Conservation (phyloP, 2,329 filamentous ascomycete genomes). For the Epichloe festucae region DNA sequence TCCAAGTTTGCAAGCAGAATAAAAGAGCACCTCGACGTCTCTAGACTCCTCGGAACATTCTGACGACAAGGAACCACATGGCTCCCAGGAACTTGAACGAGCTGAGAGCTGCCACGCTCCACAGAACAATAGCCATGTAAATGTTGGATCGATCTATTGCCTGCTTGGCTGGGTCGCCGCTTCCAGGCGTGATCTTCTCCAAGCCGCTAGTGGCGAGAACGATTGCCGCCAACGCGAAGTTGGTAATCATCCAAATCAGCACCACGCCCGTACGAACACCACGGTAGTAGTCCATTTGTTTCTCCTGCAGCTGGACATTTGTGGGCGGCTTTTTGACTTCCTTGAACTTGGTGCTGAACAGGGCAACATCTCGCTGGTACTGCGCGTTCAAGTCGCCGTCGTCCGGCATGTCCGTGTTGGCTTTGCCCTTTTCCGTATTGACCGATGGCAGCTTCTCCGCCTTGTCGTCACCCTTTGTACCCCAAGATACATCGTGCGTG, state of each 20-base stretch:
- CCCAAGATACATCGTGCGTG: conserved; percentile 95
- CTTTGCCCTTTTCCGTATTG: conserved; percentile 74
- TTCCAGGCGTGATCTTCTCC: conserved; percentile 45
- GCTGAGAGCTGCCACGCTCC: conserved; percentile 75
- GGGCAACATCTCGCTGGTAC: conserved; percentile 71
- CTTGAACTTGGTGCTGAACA: conserved; percentile 62
- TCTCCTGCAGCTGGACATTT: conserved; percentile 50
- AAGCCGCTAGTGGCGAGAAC: conserved; percentile 79
- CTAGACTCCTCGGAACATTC: conserved; percentile 66
- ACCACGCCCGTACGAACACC: conserved; percentile 89
- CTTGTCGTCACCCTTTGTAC: conserved; percentile 96
- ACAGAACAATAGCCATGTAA: conserved; percentile 78
- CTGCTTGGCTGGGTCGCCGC: conserved; percentile 24
- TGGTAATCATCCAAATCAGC: conserved; percentile 90
- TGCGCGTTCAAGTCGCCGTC: conserved; percentile 91
- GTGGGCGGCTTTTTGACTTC: conserved; percentile 53
- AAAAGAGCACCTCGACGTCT: background rate
- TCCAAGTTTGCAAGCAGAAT: background rate
- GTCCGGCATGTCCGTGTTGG: conserved; percentile 91
- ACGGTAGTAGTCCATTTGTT: conserved; percentile 96
- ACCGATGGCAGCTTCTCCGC: conserved; percentile 80
- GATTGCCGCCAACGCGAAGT: conserved; percentile 75
- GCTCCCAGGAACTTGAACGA: conserved; percentile 80
- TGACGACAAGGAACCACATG: conserved; percentile 81
- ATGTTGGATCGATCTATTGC: conserved; percentile 52